phyloP scores from a whole-genome alignment of 345 rosid genomes.

The Citrus australasica region DNA sequence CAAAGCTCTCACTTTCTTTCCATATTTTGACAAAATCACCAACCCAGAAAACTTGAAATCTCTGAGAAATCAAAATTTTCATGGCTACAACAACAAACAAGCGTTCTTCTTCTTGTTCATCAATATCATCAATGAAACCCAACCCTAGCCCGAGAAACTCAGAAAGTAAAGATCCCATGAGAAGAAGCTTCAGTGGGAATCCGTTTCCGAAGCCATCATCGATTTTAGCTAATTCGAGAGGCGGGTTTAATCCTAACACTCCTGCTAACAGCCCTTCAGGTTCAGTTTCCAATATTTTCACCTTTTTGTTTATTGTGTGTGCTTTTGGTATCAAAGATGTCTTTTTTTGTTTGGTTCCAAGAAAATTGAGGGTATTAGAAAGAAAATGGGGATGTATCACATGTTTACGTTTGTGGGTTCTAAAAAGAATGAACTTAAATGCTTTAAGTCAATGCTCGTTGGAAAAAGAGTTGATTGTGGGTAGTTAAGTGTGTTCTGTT shows the following conservation, averaged over 20 bases:
- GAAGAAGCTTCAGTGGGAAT: constrained; percentile 64
- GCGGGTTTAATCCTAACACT: constrained; percentile 41
- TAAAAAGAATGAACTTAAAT: neutral
- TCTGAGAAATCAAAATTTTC: neutral
- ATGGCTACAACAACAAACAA: constrained; percentile 35
- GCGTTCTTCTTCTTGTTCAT: constrained; percentile 22
- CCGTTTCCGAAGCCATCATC: constrained; percentile 57
- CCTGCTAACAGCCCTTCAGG: constrained; percentile 68
- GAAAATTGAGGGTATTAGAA: neutral
- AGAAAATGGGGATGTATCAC: neutral
- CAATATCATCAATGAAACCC: constrained; percentile 23
- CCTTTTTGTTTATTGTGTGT: neutral
- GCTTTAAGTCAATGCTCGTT: neutral
- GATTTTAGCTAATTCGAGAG: constrained; percentile 31
- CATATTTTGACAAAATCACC: neutral
- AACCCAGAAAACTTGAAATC: neutral
- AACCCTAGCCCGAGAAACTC: constrained; percentile 55
- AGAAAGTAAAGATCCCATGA: constrained; percentile 48
- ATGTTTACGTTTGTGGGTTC: neutral
- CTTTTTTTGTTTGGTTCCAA: neutral
- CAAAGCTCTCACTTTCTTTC: constrained; percentile 6
- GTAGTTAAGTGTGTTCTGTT: neutral
- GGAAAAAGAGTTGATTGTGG: neutral
- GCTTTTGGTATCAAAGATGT: neutral
- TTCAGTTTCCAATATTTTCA: constrained; percentile 12